phyloP scores from a whole-genome alignment of 495 filamentous ascomycete species.

The Xylaria intraflava region DNA sequence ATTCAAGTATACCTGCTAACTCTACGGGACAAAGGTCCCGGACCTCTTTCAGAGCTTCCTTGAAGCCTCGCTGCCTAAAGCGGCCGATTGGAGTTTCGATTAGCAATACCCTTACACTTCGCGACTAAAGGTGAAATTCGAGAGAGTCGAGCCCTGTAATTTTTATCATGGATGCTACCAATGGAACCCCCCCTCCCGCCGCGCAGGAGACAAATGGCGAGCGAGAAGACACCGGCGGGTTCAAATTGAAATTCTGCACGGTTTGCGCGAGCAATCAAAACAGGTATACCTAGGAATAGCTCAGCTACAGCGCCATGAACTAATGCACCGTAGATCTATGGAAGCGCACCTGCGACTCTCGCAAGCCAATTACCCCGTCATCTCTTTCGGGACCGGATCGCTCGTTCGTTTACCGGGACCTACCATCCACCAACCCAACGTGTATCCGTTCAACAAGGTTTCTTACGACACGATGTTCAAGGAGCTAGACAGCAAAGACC shows the following conservation, averaged over 20 bases:
- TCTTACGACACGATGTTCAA: constrained; percentile 90
- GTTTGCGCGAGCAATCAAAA: constrained; percentile 98
- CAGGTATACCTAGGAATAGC: constrained; percentile 47
- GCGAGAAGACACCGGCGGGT: constrained; percentile 40
- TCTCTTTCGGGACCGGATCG: constrained; percentile 96
- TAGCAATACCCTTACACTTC: background rate
- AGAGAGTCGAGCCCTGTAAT: background rate
- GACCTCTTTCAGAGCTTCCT: background rate
- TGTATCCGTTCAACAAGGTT: constrained; percentile 93
- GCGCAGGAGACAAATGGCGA: constrained; percentile 35
- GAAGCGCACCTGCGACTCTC: constrained; percentile 91
- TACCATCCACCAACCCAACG: constrained; percentile 85
- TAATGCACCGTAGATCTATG: constrained; percentile 62
- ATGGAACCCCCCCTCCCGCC: constrained; percentile 20
- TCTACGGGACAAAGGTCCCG: background rate
- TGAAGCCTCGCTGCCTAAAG: background rate
- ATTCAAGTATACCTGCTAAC: background rate
- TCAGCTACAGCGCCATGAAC: background rate
- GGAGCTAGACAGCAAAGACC: constrained; percentile 78
- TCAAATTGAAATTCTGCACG: constrained; percentile 93
- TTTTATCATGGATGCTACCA: constrained; percentile 29
- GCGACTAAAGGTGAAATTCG: background rate
- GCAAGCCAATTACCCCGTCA: constrained; percentile 80
- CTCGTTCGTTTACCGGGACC: constrained; percentile 92
- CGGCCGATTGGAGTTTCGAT: background rate